Evolutionary conservation across 192 early-diverging fungal genomes (phyloP), one percentile per base, ranked within the genome.

Genomic region (Glomus cerebriforme): DNA sequence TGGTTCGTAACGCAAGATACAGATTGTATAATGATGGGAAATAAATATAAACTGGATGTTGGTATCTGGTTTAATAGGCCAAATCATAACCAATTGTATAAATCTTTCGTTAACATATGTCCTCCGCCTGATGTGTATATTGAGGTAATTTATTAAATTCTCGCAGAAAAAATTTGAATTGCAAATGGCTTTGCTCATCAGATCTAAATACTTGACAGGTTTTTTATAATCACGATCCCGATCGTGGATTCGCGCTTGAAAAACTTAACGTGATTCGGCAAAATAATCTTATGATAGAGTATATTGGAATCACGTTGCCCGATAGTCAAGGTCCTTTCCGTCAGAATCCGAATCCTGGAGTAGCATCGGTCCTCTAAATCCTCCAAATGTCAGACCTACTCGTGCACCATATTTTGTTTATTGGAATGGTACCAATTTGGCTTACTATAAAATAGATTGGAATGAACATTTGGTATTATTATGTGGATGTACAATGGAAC

Each of bases 401-500:
- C 13, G 26, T 34, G 27, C 26, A 15, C 32, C 22, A 15, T 34
- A 27, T 26, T 64, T 26, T 26, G 63, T 29, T 64, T 26, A 29
- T 3, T 32, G 32, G 26, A 27, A 34, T 32, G 64, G 64, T 31
- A 66, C 27, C 26, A 66, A 24, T 26, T 34, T 66, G 64, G 64
- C 8, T 66, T 66, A 66, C 32, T 66, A 66, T 66, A 66, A 22
- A 66, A 66, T 66, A 19, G 32, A 66, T 66, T 66, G 64, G 29
- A 66, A 66, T 29, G 64, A 66, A 34, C 64, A 66, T 34, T 34
- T 66, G 13, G 64, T 32, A 3, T 34, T 66, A 66, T 3, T 13
- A 66, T 66, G 64, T 66, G 27, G 32, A 34, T 66, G 64, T 26
- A 66, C 27, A 66, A 66, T 66, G 26, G 64, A 66, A 29, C 32